Evolutionary conservation across 768 basidiomycete species (phyloP).

Genomic region (Neoboletus brunneissimus): DNA sequence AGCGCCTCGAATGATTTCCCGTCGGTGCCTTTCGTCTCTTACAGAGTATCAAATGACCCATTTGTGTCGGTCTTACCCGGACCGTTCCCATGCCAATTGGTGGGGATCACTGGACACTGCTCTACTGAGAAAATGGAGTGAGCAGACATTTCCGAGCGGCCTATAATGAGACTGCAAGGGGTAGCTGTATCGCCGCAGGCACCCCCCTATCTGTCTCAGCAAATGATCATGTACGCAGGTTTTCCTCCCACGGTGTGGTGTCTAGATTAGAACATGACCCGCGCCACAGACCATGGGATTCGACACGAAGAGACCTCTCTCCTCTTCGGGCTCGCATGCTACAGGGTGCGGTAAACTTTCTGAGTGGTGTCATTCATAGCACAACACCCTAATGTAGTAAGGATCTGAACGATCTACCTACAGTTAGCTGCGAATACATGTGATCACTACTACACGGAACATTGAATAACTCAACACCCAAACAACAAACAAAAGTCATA

Average conservation of each 20-base stretch:
- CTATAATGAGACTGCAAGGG: not conserved
- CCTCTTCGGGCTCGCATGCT: not conserved
- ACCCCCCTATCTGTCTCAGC: not conserved
- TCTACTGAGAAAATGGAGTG: not conserved
- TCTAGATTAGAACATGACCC: not conserved
- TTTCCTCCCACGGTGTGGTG: not conserved
- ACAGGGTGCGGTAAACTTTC: not conserved
- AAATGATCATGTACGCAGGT: not conserved
- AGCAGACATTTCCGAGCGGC: not conserved
- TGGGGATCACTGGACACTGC: not conserved
- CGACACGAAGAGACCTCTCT: not conserved
- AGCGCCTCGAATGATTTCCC: not conserved
- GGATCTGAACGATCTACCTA: not conserved
- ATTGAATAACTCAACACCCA: slow-evolving; percentile 8
- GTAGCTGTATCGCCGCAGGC: not conserved
- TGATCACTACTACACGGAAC: slow-evolving; percentile 8
- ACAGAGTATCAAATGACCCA: not conserved
- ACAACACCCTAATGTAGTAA: not conserved
- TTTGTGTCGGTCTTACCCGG: not conserved
- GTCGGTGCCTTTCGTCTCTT: not conserved
- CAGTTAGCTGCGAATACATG: slow-evolving; percentile 6
- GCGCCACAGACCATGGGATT: not conserved
- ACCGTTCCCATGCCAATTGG: slow-evolving; percentile 1
- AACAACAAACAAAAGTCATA: not conserved
- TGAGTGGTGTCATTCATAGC: not conserved